Evolutionary conservation across 1,139 yeast species (phyloP).

Genomic region (Candida neerlandica): DNA sequence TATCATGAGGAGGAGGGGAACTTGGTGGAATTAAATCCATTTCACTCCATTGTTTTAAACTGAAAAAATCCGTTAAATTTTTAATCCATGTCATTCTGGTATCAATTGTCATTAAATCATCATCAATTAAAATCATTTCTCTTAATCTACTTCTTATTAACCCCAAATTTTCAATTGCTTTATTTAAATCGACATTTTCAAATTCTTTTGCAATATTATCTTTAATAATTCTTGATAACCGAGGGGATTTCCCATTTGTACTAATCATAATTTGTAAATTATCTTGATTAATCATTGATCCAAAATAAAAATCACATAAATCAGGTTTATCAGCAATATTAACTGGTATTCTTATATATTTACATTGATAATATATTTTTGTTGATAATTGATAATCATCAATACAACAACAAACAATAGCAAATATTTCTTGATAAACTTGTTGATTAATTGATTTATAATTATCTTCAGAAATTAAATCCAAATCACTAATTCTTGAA

Average conservation of each 20-base stretch:
- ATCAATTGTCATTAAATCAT: constrained; percentile 57
- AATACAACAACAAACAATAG: constrained; percentile 73
- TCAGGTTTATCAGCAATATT: constrained; percentile 87
- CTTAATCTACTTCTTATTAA: constrained; percentile 57
- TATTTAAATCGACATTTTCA: constrained; percentile 44
- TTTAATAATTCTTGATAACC: constrained; percentile 69
- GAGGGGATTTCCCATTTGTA: constrained; percentile 81
- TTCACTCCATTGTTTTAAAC: constrained; percentile 62
- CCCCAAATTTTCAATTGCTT: constrained; percentile 68
- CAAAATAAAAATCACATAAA: constrained; percentile 84
- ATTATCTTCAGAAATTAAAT: constrained; percentile 26
- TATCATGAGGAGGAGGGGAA: constrained; percentile 16
- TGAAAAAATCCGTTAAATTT: constrained; percentile 60
- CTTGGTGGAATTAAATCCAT: constrained; percentile 25
- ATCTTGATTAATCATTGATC: constrained; percentile 77
- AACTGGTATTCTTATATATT: constrained; percentile 59
- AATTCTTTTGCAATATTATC: constrained; percentile 54
- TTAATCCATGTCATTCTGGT: constrained; percentile 76
- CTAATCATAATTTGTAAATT: constrained; percentile 80
- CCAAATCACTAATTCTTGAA: constrained; percentile 18
- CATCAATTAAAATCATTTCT: constrained; percentile 38
- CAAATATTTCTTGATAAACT: constrained; percentile 47
- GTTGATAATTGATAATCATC: constrained; percentile 68
- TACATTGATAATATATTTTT: constrained; percentile 62
- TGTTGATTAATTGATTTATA: constrained; percentile 36